Evolutionary conservation across 1,284 basidiomycete species (phyloP), one percentile per base, ranked within the genome.

Genomic region (Ceratobasidium sp.): DNA sequence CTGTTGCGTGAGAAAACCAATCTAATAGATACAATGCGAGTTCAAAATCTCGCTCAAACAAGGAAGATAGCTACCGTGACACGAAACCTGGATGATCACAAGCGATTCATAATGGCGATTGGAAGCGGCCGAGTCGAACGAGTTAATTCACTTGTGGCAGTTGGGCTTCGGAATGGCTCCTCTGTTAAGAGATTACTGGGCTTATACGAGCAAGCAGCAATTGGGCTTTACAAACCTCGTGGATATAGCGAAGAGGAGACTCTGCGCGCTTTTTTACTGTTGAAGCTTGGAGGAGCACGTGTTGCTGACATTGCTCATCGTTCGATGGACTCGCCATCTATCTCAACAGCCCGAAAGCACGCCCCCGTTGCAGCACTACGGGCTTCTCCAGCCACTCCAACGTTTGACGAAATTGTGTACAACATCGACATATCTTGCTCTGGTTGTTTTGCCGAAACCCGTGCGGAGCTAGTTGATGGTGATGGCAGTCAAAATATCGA

Each of bases 81-180:
- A 63, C 60, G 39, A n/a, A 63, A 40, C 20, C 60, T 63, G 15
- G 60, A 63, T 63, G 60, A 63, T 39, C 33, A 63, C 60, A 63
- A 63, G 60, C 28, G 39, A 42, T 40, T 63, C 39, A 39, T 40
- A 7, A 33, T 63, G 15, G 60, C 60, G 3, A 9, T 63, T 9
- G 60, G 60, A 5, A 42, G 28, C 15, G 60, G 39, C 20, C 60
- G 60, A 18, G 60, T 63, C 3, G 28, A 63, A 33, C 3, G 60
- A 18, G 60, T 63, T 6, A 33, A 33, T 6, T 28, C 60, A 2
- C 33, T 63, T 15, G 60, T 63, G 28, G 26, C 60, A 18, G 39
- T 63, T 18, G 60, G 33, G 18, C 12, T 63, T 15, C 20, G 39
- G 39, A 28, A 63, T 13, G 40, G 39, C 15, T 6, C 39, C 39